These are phyloP conservation scores for Umbellularia californica DNA, from an alignment of 164 flowering plant genomes.

Conservation along the genomic window DNA sequence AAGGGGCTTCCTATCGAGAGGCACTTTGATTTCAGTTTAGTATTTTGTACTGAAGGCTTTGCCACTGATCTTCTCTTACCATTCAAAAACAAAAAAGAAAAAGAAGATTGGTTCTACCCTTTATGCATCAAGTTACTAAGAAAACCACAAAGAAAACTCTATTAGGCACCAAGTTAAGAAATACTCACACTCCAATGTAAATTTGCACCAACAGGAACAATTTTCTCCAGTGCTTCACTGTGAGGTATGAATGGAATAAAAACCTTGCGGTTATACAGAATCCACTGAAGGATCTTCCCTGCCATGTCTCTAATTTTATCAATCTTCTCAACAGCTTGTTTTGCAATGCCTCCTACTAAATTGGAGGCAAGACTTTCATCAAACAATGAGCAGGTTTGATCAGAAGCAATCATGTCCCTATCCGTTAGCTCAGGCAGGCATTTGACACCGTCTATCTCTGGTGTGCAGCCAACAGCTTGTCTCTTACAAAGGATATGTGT, in stretches of 20 bases:
- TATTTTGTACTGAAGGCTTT: no score
- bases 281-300: slow-evolving; percentile 68
- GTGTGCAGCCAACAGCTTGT: slow-evolving; percentile 21
- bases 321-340: slow-evolving; percentile 97
- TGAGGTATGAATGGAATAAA: slow-evolving; percentile 61
- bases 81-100: neutral
- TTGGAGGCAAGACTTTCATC: slow-evolving; percentile 54
- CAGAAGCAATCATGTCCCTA: slow-evolving; percentile 11
- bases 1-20: no score
- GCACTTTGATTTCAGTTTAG: no score
- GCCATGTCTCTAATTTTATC: slow-evolving; percentile 84
- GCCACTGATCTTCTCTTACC: no score
- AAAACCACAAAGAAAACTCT: neutral
- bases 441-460: slow-evolving; percentile 13
- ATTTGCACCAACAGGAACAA: slow-evolving; percentile 46
- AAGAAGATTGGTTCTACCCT: neutral
- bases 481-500: slow-evolving; percentile 68
- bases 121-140: neutral
- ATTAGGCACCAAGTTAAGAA: neutral
- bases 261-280: slow-evolving; percentile 46
- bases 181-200: slow-evolving; percentile 77
- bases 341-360: slow-evolving; percentile 64
- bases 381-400: slow-evolving; percentile 31
- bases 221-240: slow-evolving; percentile 59
- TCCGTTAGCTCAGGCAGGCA: slow-evolving; percentile 10